phyloP scores from a whole-genome alignment of 2,329 filamentous ascomycete species.

The Fusarium lateritium region DNA sequence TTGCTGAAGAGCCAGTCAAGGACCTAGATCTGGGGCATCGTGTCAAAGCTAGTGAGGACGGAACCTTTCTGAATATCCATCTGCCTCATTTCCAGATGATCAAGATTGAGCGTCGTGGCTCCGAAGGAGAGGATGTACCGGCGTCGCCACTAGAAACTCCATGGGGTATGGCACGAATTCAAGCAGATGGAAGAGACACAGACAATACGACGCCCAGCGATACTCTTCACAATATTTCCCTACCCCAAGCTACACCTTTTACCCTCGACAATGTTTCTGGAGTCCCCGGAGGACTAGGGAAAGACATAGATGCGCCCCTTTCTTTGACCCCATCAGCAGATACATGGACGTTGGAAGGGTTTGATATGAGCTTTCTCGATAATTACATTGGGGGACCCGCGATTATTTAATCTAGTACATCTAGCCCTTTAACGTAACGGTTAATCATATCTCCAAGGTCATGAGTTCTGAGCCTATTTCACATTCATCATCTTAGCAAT shows the following conservation, averaged over 20 bases:
- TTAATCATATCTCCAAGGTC: not conserved
- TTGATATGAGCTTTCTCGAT: conserved; percentile 28
- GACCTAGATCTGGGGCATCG: conserved; percentile 45
- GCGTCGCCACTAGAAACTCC: not conserved
- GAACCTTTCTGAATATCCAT: conserved; percentile 52
- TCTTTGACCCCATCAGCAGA: not conserved
- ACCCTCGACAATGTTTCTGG: not conserved
- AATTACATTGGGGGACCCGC: conserved; percentile 8
- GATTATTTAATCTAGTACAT: not conserved
- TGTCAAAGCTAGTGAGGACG: conserved; percentile 16
- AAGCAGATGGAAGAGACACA: fast-evolving
- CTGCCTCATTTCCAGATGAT: conserved; percentile 62
- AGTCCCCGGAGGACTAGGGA: too few species aligned
- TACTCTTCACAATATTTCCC: not conserved
- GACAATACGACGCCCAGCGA: not conserved
- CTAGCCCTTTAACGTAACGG: too few species aligned
- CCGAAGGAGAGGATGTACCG: not conserved
- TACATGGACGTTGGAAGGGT: conserved; percentile 9
- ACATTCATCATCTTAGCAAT: conserved; percentile 5
- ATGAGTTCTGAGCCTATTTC: not conserved
- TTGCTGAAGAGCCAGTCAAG: conserved; percentile 30
- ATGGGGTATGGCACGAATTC: not conserved
- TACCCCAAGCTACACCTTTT: not conserved
- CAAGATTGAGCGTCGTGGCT: conserved; percentile 47
- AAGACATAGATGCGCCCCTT: not conserved